Percentiles rank a stretch among this genome's conserved stretches.
phyloP scores from a whole-genome alignment of 768 basidiomycete genomes.

The Solioccasus polychromus region DNA sequence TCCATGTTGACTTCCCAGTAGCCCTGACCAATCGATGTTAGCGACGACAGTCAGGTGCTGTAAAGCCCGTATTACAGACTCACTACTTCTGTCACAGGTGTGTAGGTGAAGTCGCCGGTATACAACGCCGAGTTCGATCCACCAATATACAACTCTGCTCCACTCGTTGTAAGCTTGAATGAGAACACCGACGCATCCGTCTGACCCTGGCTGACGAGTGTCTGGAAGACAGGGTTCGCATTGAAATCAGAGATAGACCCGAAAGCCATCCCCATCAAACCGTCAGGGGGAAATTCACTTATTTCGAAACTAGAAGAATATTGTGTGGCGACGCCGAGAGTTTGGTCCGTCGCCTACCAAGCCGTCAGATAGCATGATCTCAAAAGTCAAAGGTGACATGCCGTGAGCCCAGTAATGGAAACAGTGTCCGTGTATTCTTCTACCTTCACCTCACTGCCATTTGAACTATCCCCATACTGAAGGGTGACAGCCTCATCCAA shows the following conservation, averaged over 20 bases:
- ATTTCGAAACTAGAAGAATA: constrained; percentile 5
- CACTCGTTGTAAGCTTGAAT: constrained; percentile 42
- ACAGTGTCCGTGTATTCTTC: constrained; percentile 36
- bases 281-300: constrained; percentile 18
- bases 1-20: not conserved
- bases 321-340: constrained; percentile 6
- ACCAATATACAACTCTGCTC: constrained; percentile 39
- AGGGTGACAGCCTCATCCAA: constrained; percentile 26
- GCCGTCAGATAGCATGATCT: not conserved
- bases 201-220: constrained; percentile 37
- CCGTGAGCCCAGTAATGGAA: constrained; percentile 1
- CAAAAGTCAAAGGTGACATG: not conserved
- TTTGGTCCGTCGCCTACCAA: constrained; percentile 9
- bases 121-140: constrained; percentile 36
- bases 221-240: constrained; percentile 38
- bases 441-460: constrained; percentile 32
- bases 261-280: constrained; percentile 42
- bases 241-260: constrained; percentile 34
- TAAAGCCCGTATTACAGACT: not conserved
- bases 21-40: constrained; percentile 1
- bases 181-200: constrained; percentile 38
- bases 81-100: constrained; percentile 20
- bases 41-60: not conserved
- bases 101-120: constrained; percentile 35
- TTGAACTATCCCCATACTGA: constrained; percentile 35